Evolutionary conservation across 768 basidiomycete genomes (phyloP).

Genomic region (Tricholoma terreum): DNA sequence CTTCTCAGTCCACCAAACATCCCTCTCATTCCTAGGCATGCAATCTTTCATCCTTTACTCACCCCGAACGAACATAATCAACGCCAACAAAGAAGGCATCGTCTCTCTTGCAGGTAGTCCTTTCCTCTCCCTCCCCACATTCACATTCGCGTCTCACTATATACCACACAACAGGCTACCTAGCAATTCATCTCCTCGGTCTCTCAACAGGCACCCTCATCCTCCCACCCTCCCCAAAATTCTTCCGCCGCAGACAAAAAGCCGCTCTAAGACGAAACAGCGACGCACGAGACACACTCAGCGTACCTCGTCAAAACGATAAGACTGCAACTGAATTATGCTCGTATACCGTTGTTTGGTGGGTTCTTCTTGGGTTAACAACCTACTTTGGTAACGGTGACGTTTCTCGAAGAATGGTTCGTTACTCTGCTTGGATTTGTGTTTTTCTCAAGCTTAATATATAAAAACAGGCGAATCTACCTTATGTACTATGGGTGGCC

Average conservation of each 20-base stretch:
- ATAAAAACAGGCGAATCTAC: constrained; percentile 67
- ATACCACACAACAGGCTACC: constrained; percentile 58
- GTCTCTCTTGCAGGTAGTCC: constrained; percentile 66
- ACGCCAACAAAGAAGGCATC: constrained; percentile 90
- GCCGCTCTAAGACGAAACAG: constrained; percentile 8
- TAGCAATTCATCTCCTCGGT: constrained; percentile 86
- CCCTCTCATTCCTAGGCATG: constrained; percentile 53
- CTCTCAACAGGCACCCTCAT: constrained; percentile 77
- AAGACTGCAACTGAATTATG: constrained; percentile 76
- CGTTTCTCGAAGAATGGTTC: constrained; percentile 47
- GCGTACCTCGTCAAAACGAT: constrained; percentile 54
- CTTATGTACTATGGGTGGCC: constrained; percentile 86
- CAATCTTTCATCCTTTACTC: constrained; percentile 64
- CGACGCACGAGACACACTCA: constrained; percentile 12
- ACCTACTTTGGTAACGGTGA: constrained; percentile 39
- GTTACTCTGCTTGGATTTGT: constrained; percentile 8
- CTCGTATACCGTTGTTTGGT: constrained; percentile 79
- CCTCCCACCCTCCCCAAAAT: constrained; percentile 74
- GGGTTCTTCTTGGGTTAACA: constrained; percentile 50
- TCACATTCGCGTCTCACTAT: neutral
- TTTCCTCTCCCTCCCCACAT: neutral
- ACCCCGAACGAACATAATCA: constrained; percentile 60
- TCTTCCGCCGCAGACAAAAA: constrained; percentile 57
- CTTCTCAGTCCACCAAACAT: constrained; percentile 66
- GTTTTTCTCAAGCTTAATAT: neutral